Percentiles rank a stretch among this genome's conserved stretches.
Evolutionary conservation across 768 basidiomycete species (phyloP).

Genomic region (Podaxis sp.): DNA sequence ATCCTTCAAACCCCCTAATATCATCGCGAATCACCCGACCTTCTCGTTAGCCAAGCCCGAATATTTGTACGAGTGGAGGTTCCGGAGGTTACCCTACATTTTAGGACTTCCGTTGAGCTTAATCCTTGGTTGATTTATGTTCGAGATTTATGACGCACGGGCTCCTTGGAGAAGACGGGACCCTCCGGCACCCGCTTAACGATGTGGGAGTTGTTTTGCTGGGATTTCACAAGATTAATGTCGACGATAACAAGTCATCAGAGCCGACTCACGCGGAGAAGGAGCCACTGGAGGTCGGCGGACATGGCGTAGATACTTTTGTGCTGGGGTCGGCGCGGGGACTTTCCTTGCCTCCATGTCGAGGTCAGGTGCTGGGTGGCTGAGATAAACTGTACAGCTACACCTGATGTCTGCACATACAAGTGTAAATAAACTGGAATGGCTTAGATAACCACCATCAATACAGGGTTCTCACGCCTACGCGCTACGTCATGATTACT

Average conservation of each 20-base stretch:
- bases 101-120: slow-evolving; percentile 10
- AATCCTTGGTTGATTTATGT: background rate
- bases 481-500: no score
- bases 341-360: background rate
- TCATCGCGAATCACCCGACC: slow-evolving; percentile 37
- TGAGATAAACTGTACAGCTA: slow-evolving; percentile 16
- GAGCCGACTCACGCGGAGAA: slow-evolving; percentile 68
- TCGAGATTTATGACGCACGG: slow-evolving; percentile 45
- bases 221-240: slow-evolving; percentile 15
- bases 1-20: slow-evolving; percentile 9
- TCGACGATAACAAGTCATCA: background rate
- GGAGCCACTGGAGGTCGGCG: slow-evolving; percentile 91
- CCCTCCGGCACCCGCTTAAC: slow-evolving; percentile 77
- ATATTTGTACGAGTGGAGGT: slow-evolving; percentile 90
- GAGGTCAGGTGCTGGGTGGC: slow-evolving; percentile 4
- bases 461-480: no score
- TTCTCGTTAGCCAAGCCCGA: slow-evolving; percentile 87
- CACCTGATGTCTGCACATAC: background rate
- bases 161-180: slow-evolving; percentile 82
- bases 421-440: background rate
- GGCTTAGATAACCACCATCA: background rate
- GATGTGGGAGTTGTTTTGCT: slow-evolving; percentile 85
- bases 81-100: slow-evolving; percentile 80
- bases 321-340: background rate
- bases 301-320: slow-evolving; percentile 58